Percentiles rank a stretch among this genome's conserved stretches.
phyloP scores from a whole-genome alignment of 495 filamentous ascomycete species.

The Trypethelium eluteriae region DNA sequence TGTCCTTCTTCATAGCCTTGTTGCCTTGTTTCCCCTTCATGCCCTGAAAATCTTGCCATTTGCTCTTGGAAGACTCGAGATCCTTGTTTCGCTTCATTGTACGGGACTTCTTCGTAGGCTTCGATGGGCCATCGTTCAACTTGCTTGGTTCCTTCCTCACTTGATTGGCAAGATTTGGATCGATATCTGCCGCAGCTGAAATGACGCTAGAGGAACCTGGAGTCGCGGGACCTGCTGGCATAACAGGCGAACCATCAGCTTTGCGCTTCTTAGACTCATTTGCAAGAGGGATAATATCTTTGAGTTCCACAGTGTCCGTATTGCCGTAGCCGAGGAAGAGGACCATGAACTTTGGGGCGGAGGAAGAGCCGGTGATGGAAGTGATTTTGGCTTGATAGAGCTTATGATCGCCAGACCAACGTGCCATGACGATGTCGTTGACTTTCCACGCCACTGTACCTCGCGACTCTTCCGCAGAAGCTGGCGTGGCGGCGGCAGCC shows the following conservation, averaged over 20 bases:
- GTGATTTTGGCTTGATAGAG: conserved; percentile 93
- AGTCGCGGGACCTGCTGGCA: conserved; percentile 28
- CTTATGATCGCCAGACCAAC: conserved; percentile 83
- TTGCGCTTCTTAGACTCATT: conserved; percentile 77
- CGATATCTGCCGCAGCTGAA: conserved; percentile 78
- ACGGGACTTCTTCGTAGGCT: conserved; percentile 59
- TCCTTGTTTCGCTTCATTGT: conserved; percentile 89
- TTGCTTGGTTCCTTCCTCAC: conserved; percentile 60
- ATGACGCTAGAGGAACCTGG: conserved; percentile 51
- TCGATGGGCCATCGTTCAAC: conserved; percentile 55
- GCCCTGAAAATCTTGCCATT: conserved; percentile 84
- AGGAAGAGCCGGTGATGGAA: conserved; percentile 82
- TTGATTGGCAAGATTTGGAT: conserved; percentile 66
- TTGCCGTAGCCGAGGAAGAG: conserved; percentile 86
- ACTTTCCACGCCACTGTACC: conserved; percentile 55
- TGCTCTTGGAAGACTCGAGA: conserved; percentile 80
- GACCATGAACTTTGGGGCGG: conserved; percentile 83
- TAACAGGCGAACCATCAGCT: conserved; percentile 67
- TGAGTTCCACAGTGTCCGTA: conserved; percentile 73
- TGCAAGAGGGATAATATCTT: conserved; percentile 72
- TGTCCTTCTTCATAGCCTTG: conserved; percentile 69
- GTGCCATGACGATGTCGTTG: conserved; percentile 82
- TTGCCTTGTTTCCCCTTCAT: conserved; percentile 69
- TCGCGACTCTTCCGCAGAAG: conserved; percentile 29
- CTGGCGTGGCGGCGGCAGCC: conserved; percentile 43